A percentile compares a stretch with the other conserved stretches of the same genome.
Evolutionary conservation across 2,329 filamentous ascomycete genomes (phyloP).

Genomic region (Magnaporthiopsis incrustans): DNA sequence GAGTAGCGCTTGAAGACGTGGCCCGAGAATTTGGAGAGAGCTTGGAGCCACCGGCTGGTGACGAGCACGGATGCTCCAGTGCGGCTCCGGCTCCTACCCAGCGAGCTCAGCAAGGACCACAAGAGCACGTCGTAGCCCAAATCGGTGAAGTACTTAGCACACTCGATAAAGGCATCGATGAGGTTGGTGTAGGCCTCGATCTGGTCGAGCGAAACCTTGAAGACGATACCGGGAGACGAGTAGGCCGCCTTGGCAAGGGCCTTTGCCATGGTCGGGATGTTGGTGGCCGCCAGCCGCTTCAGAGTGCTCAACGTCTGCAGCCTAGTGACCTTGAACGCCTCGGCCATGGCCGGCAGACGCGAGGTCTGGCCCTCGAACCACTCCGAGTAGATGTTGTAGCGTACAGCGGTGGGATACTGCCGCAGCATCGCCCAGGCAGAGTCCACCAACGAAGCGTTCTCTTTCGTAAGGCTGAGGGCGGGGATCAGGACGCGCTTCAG

Average conservation of each 20-base stretch:
- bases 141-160: conserved; percentile 86
- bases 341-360: conserved; percentile 66
- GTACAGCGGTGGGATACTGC: conserved; percentile 64
- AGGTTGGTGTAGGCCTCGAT: conserved; percentile 93
- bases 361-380: conserved; percentile 81
- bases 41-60: conserved; percentile 86
- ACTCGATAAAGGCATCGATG: conserved; percentile 90
- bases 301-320: conserved; percentile 78
- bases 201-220: conserved; percentile 79
- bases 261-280: conserved; percentile 77
- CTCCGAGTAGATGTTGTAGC: conserved; percentile 87
- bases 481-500: conserved; percentile 80
- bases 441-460: conserved; percentile 77
- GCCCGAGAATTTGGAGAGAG: conserved; percentile 83
- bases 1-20: conserved; percentile 82
- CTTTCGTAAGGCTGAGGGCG: conserved; percentile 74
- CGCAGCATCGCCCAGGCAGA: conserved; percentile 80
- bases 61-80: conserved; percentile 57
- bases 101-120: conserved; percentile 78
- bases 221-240: conserved; percentile 84
- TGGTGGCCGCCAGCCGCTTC: conserved; percentile 83
- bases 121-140: conserved; percentile 88
- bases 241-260: conserved; percentile 87
- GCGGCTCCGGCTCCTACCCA: conserved; percentile 53
- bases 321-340: conserved; percentile 68